These are phyloP conservation scores for Polytrichum commune DNA, from an alignment of 225 moss, liverwort and hornwort genomes.

Conservation along the genomic window DNA sequence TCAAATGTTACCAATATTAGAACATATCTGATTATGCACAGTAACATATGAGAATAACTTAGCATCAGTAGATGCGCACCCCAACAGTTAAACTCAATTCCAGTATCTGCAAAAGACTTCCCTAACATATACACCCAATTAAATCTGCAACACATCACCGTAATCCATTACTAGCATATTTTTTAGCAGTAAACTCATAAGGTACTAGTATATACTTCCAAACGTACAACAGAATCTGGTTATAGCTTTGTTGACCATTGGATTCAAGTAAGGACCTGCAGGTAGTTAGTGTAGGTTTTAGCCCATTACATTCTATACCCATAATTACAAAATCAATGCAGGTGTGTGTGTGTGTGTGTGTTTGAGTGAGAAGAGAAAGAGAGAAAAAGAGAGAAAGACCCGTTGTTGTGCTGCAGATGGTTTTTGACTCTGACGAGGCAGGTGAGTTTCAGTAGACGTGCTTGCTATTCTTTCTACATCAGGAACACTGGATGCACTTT, in stretches of 20 bases:
- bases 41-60: no score
- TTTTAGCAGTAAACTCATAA: no score
- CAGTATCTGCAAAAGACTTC: no score
- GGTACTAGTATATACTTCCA: no score
- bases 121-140: no score
- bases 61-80: no score
- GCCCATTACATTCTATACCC: no score
- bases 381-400: conserved; percentile 15
- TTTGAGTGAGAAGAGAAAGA: no score
- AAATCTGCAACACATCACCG: background rate
- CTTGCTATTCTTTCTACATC: conserved; percentile 13
- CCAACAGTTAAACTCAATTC: no score
- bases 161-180: background rate
- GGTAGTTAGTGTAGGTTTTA: background rate
- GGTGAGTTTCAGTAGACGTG: conserved; percentile 12
- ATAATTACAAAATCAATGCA: no score
- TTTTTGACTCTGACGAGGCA: conserved; percentile 16
- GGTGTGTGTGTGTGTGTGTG: no score
- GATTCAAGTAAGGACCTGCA: background rate
- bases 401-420: conserved; percentile 38
- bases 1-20: background rate
- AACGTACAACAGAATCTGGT: background rate
- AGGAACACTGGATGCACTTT: conserved; percentile 15
- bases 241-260: background rate
- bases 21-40: background rate